Conservation (phyloP, 208 protist genomes). For the Trichomonas tenax region DNA sequence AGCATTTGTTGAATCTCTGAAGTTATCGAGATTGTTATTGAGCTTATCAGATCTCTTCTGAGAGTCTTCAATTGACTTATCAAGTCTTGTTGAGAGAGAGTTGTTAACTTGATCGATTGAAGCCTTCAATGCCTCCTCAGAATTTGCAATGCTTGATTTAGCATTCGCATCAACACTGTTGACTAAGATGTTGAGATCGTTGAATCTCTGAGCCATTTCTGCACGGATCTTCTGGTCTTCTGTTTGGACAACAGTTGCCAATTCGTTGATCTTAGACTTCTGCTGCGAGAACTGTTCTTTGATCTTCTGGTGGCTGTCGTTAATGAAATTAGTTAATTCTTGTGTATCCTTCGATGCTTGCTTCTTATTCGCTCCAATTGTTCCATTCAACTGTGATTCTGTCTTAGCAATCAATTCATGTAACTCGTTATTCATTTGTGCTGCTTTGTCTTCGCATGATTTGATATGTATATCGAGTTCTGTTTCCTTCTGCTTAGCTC, state of each 20-base stretch:
- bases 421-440: not conserved
- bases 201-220: not conserved
- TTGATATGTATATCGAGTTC: not conserved
- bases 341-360: not conserved
- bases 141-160: not conserved
- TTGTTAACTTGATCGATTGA: not conserved
- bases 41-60: not conserved
- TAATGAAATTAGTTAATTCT: not conserved
- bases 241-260: not conserved
- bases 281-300: not conserved
- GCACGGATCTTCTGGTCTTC: not conserved
- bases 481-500: not conserved
- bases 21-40: not conserved
- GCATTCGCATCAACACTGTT: not conserved
- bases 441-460: not conserved
- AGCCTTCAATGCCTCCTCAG: not conserved
- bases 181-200: not conserved
- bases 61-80: not conserved
- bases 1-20: not conserved
- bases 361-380: not conserved
- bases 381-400: not conserved
- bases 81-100: not conserved
- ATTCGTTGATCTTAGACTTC: not conserved
- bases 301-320: not conserved
- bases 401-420: not conserved